Conservation (phyloP, 176 grass and related monocot species). For the Triticum dicoccoides region DNA sequence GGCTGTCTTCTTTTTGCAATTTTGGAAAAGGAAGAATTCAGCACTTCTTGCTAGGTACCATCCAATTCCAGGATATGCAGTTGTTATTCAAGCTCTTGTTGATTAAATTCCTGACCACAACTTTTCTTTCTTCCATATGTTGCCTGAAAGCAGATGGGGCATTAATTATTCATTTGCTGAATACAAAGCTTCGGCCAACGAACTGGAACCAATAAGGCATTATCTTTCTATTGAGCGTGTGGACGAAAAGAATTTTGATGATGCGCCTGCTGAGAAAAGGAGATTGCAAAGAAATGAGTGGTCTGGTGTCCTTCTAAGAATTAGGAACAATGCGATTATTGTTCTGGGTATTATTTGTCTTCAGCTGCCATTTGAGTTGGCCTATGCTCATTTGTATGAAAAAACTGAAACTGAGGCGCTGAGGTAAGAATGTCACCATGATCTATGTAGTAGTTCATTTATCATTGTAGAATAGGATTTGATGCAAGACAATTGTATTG, state of each 20-base stretch:
- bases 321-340: conserved; percentile 91
- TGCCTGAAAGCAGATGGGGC: conserved; percentile 64
- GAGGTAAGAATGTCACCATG: conserved; percentile 47
- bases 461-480: not conserved
- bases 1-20: conserved; percentile 96
- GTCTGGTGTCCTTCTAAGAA: conserved; percentile 76
- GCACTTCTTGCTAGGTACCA: conserved; percentile 78
- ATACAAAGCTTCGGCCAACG: conserved; percentile 67
- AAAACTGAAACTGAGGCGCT: conserved; percentile 64
- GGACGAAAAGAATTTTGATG: conserved; percentile 53
- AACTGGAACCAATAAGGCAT: conserved; percentile 32
- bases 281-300: conserved; percentile 92
- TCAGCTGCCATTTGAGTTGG: conserved; percentile 90
- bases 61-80: not conserved
- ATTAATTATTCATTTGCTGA: conserved; percentile 91
- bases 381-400: conserved; percentile 97
- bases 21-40: conserved; percentile 99
- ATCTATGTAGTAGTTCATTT: not conserved
- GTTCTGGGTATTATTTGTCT: conserved; percentile 91
- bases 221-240: conserved; percentile 23
- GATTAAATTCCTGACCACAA: conserved; percentile 5
- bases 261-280: conserved; percentile 62
- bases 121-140: not conserved
- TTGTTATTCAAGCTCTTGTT: conserved; percentile 11
- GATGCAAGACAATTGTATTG: no score